Conservation (phyloP, 352 stramenopile species). For the Pythium brachiatum region DNA sequence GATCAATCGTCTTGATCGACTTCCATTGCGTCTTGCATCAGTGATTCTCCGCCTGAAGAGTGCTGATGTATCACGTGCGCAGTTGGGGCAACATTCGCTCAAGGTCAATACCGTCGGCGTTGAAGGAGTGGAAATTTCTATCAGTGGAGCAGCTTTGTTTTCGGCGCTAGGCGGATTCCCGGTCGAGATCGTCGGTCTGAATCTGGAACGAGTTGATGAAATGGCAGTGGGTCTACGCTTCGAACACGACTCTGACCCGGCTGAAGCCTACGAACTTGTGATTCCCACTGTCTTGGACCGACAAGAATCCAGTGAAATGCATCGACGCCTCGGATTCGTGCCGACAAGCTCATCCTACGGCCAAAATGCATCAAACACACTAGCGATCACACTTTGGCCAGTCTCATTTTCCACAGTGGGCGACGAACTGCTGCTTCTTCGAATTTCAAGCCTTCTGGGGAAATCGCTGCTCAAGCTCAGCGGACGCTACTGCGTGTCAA, state of each 20-base stretch:
- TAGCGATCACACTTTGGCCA: constrained; percentile 13
- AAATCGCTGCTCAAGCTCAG: background rate
- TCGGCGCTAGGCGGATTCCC: background rate
- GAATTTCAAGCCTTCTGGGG: constrained; percentile 5
- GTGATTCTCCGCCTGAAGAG: background rate
- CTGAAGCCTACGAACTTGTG: constrained; percentile 9
- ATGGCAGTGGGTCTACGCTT: constrained; percentile 6
- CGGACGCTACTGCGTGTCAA: constrained; percentile 6
- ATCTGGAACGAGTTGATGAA: background rate
- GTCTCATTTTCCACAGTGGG: constrained; percentile 1
- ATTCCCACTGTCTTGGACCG: background rate
- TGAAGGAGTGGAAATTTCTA: background rate
- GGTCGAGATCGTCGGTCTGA: constrained; percentile 1
- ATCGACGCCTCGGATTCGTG: background rate
- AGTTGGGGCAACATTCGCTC: background rate
- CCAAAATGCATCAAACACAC: background rate
- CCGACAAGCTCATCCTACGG: background rate
- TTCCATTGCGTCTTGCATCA: background rate
- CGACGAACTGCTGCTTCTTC: background rate
- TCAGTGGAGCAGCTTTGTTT: background rate
- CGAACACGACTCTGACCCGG: constrained; percentile 6
- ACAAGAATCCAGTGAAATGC: background rate
- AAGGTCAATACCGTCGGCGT: background rate
- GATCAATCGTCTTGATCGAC: background rate
- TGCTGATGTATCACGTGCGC: background rate